Evolutionary conservation across 2,329 filamentous ascomycete species (phyloP).

Genomic region (Penicillium sp.): DNA sequence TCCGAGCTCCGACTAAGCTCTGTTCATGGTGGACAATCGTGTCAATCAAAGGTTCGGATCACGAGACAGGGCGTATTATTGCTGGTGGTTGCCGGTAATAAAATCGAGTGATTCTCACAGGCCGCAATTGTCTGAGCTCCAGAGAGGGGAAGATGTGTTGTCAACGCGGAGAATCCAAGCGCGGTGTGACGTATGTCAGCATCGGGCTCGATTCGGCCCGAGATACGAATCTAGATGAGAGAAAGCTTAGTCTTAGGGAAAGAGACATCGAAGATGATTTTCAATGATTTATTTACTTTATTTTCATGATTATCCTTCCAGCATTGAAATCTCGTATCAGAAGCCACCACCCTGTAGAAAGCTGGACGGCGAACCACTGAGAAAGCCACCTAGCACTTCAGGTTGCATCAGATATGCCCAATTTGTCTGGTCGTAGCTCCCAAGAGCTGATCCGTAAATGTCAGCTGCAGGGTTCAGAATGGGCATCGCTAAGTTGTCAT

Average conservation of each 20-base stretch:
- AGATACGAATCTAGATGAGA: background rate
- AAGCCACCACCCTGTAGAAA: background rate
- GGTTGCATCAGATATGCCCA: background rate
- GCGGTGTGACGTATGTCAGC: conserved; percentile 23
- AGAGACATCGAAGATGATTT: too few relatives aligned
- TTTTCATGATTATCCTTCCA: too few relatives aligned
- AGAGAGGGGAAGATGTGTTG: conserved; percentile 17
- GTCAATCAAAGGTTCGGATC: conserved; percentile 1
- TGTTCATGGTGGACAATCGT: conserved; percentile 24
- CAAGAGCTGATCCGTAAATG: background rate
- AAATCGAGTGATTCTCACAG: background rate
- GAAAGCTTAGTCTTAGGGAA: too few relatives aligned
- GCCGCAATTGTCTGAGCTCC: background rate
- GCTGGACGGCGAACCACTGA: background rate
- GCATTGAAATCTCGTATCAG: background rate
- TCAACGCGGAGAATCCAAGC: conserved; percentile 23
- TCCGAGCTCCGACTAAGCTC: conserved; percentile 23
- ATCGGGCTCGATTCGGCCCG: conserved; percentile 10
- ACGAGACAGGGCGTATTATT: background rate
- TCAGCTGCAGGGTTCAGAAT: background rate
- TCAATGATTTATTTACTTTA: too few relatives aligned
- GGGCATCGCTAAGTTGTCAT: background rate
- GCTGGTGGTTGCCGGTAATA: background rate
- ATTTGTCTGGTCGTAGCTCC: background rate
- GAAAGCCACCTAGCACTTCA: background rate